These are phyloP conservation scores for Xylaria sp. DNA, from an alignment of 2,329 filamentous ascomycete species.

Conservation along the genomic window DNA sequence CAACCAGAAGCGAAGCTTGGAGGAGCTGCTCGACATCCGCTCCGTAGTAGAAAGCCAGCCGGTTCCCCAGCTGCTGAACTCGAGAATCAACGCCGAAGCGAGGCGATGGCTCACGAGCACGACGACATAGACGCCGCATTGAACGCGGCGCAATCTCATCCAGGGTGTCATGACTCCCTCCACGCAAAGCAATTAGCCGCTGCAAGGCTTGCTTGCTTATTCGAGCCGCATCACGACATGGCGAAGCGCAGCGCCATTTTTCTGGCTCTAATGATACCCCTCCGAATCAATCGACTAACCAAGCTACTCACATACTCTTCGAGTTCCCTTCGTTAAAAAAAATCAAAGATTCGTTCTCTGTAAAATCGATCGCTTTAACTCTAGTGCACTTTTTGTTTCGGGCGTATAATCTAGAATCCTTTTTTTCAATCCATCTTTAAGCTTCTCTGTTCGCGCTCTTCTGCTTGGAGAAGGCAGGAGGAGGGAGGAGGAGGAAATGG, in stretches of 20 bases:
- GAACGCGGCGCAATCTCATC: not conserved
- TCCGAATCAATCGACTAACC: slow-evolving; percentile 11
- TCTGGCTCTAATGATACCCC: slow-evolving; percentile 29
- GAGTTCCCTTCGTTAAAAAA: slow-evolving; percentile 43
- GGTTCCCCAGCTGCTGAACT: slow-evolving; percentile 38
- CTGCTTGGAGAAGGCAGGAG: slow-evolving; percentile 10
- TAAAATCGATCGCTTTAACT: slow-evolving; percentile 40
- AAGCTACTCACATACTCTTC: slow-evolving; percentile 36
- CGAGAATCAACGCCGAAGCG: slow-evolving; percentile 40
- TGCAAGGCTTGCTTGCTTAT: slow-evolving; percentile 1
- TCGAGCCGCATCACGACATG: not conserved
- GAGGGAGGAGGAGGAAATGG: slow-evolving; percentile 23
- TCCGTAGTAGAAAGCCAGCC: slow-evolving; percentile 37
- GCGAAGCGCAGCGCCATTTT: slow-evolving; percentile 14
- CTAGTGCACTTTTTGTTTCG: slow-evolving; percentile 19
- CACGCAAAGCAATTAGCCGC: not conserved
- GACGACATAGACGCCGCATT: slow-evolving; percentile 9
- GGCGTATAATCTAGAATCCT: slow-evolving; percentile 23
- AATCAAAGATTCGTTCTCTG: slow-evolving; percentile 33
- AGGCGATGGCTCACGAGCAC: slow-evolving; percentile 38
- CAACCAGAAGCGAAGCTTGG: slow-evolving; percentile 39
- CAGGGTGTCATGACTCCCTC: not conserved
- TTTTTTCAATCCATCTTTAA: slow-evolving; percentile 3
- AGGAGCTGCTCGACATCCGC: slow-evolving; percentile 34
- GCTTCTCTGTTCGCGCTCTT: slow-evolving; percentile 1